Percentiles rank a stretch among this genome's conserved stretches.
phyloP scores from a whole-genome alignment of 257 asterid species.

The Solanum appendiculatum region DNA sequence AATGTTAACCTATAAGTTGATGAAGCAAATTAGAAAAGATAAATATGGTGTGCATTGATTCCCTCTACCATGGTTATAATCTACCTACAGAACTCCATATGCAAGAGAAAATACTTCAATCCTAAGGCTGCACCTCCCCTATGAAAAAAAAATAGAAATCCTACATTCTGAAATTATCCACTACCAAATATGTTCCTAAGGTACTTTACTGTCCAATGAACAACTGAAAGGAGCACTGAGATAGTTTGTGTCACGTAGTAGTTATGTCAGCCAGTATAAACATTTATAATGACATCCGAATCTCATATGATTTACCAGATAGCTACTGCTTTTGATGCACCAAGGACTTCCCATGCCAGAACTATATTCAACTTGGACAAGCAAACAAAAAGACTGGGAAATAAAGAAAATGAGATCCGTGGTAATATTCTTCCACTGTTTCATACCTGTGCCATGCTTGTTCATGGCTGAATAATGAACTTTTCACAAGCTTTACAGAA shows the following conservation, averaged over 20 bases:
- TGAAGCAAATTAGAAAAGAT: background rate
- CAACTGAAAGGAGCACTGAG: background rate
- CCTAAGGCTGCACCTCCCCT: background rate
- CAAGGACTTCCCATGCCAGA: background rate
- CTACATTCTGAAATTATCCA: background rate
- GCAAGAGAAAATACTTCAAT: background rate
- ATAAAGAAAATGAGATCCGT: background rate
- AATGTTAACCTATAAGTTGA: background rate
- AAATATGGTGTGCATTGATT: background rate
- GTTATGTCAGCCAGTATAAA: background rate
- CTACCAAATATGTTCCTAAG: background rate
- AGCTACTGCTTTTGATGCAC: background rate
- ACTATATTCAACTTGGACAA: background rate
- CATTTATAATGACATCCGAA: background rate
- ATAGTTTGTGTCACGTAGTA: background rate
- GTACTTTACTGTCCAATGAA: background rate
- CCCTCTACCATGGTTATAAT: background rate
- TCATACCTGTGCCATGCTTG: constrained; percentile 99
- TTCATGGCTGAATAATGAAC: constrained; percentile 89
- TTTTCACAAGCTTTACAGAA: constrained; percentile 71
- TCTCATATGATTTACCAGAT: background rate
- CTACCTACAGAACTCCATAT: background rate
- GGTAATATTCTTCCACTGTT: background rate
- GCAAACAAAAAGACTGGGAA: background rate
- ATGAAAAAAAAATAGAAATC: background rate